A percentile compares a stretch with the other conserved stretches of the same genome.
These are phyloP conservation scores for Myxozyma monticola DNA, from an alignment of 805 yeast genomes.

Conservation along the genomic window DNA sequence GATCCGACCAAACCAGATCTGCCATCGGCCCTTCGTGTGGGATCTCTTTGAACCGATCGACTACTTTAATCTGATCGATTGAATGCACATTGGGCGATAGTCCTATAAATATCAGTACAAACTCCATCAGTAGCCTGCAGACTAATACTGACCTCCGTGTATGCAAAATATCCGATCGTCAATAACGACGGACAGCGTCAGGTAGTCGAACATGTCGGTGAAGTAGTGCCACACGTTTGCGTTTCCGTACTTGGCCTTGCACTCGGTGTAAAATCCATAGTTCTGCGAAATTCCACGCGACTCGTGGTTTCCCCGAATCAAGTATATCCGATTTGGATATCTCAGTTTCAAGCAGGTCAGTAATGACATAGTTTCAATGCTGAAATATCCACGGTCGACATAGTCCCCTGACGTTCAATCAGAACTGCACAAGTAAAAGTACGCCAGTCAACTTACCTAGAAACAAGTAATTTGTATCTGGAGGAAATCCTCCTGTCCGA, in stretches of 20 bases:
- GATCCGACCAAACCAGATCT: constrained; percentile 97
- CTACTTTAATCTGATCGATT: constrained; percentile 83
- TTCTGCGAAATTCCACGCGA: constrained; percentile 95
- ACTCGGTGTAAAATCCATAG: constrained; percentile 95
- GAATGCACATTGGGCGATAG: constrained; percentile 93
- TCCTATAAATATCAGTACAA: constrained; percentile 19
- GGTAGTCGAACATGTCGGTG: constrained; percentile 89
- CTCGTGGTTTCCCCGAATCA: constrained; percentile 95
- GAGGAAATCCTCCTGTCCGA: constrained; percentile 89
- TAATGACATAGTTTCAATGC: constrained; percentile 87
- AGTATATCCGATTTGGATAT: constrained; percentile 78
- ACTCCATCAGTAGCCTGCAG: not conserved
- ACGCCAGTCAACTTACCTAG: constrained; percentile 45
- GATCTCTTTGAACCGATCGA: constrained; percentile 89
- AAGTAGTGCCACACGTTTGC: constrained; percentile 82
- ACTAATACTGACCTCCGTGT: constrained; percentile 71
- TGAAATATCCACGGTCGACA: constrained; percentile 92
- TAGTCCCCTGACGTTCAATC: constrained; percentile 60
- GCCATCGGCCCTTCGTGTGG: constrained; percentile 99
- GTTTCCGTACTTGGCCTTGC: constrained; percentile 81
- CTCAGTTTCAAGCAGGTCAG: constrained; percentile 80
- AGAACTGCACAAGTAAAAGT: not conserved
- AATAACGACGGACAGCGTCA: constrained; percentile 84
- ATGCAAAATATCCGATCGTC: constrained; percentile 90
- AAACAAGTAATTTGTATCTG: constrained; percentile 89